A percentile compares a stretch with the other conserved stretches of the same genome.
Conservation (phyloP, 208 protist species). For the Acanthamoeba triangularis region DNA sequence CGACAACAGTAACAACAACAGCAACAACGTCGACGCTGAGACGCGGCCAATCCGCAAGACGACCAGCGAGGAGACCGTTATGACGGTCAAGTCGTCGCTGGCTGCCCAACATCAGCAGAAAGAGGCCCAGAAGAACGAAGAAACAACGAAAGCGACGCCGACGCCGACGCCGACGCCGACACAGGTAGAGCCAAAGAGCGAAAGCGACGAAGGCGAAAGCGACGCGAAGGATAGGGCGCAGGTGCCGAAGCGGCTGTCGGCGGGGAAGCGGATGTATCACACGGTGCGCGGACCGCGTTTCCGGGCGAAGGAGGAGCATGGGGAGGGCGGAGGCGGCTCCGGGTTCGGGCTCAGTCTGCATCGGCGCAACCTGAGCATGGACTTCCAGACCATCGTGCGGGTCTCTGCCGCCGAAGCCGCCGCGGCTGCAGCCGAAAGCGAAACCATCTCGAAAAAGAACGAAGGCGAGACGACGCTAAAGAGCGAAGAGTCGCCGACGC, state of each 20-base stretch:
- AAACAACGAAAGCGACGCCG: background rate
- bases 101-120: too few species aligned
- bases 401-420: background rate
- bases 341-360: constrained; percentile 12
- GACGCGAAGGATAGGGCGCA: background rate
- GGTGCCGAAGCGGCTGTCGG: background rate
- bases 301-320: background rate
- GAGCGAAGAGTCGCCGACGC: background rate
- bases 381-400: background rate
- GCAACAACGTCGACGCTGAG: background rate
- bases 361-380: constrained; percentile 36
- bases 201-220: background rate
- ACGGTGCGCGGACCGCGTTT: background rate
- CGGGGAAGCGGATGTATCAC: constrained; percentile 7
- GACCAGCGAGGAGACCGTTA: background rate
- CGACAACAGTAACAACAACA: background rate
- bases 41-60: background rate
- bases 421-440: background rate
- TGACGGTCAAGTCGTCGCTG: background rate
- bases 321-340: background rate
- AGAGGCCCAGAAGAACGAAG: background rate
- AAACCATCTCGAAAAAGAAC: background rate
- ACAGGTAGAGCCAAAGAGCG: background rate
- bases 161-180: background rate
- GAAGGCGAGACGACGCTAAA: background rate